Conservation (phyloP, 2,329 filamentous ascomycete species). For the Geoglossum cookeanum region DNA sequence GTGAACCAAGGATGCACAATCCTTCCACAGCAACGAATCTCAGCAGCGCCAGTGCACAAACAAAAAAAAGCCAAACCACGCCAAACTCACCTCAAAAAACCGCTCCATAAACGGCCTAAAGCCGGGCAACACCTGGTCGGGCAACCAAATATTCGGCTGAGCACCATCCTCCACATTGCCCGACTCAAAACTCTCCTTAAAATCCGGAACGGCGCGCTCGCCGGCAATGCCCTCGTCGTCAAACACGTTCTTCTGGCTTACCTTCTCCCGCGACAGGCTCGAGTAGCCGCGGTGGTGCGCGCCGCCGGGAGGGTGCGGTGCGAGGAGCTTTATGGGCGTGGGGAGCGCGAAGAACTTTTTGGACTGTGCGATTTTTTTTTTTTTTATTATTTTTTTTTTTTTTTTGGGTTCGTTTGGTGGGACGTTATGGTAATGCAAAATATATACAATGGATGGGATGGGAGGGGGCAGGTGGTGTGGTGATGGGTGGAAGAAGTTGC, state of each 20-base stretch:
- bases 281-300: constrained; percentile 44
- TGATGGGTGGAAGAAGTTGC: not conserved
- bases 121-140: constrained; percentile 30
- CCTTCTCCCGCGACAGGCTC: constrained; percentile 52
- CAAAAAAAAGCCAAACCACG: constrained; percentile 1
- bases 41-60: not conserved
- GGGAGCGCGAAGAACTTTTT: constrained; percentile 21
- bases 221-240: constrained; percentile 34
- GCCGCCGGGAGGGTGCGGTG: constrained; percentile 21
- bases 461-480: constrained; percentile 31
- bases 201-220: constrained; percentile 32
- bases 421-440: not conserved
- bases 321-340: constrained; percentile 18
- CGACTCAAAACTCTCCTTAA: constrained; percentile 43
- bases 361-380: no score
- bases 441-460: constrained; percentile 39
- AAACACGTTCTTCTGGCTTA: constrained; percentile 37
- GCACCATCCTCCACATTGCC: constrained; percentile 39
- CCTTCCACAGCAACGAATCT: constrained; percentile 28
- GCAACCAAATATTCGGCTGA: constrained; percentile 63
- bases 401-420: not conserved
- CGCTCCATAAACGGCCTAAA: constrained; percentile 56
- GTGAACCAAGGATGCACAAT: constrained; percentile 12
- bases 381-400: no score
- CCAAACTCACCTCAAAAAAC: constrained; percentile 66